Evolutionary conservation across 2,329 filamentous ascomycete genomes (phyloP).

Genomic region (Penicillium janthinellum): DNA sequence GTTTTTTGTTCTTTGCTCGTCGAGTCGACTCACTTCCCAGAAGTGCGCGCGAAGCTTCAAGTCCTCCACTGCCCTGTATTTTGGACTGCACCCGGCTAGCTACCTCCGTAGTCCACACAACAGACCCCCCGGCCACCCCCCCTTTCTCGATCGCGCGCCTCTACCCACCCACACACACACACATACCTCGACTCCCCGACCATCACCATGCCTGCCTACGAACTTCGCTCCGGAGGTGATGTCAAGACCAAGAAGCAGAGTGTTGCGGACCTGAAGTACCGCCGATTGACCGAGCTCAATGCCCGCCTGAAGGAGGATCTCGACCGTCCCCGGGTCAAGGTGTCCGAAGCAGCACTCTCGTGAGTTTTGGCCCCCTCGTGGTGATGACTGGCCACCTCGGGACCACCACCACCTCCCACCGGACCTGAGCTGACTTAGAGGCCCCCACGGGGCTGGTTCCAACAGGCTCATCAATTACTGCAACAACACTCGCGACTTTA

Average conservation of each 20-base stretch:
- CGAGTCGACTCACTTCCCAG: conserved; percentile 8
- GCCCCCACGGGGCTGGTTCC: not conserved
- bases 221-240: conserved; percentile 66
- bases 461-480: conserved; percentile 94
- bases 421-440: not conserved
- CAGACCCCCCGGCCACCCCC: conserved; percentile 6
- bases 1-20: conserved; percentile 17
- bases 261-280: conserved; percentile 97
- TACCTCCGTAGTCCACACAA: conserved; percentile 13
- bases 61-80: not conserved
- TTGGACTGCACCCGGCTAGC: conserved; percentile 4
- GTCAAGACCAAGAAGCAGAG: conserved; percentile 94
- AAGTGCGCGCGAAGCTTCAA: conserved; percentile 5
- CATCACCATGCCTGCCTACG: conserved; percentile 62
- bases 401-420: conserved; percentile 9
- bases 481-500: conserved; percentile 97
- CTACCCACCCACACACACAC: conserved; percentile 5
- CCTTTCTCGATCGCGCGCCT: conserved; percentile 20
- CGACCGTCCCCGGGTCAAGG: conserved; percentile 90
- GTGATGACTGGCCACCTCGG: not conserved
- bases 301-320: conserved; percentile 93
- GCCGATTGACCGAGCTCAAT: conserved; percentile 95
- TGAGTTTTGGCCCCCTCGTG: conserved; percentile 48
- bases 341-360: conserved; percentile 90
- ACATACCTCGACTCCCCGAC: conserved; percentile 9